Percentiles rank a stretch among this genome's conserved stretches.
These are phyloP conservation scores for Casuarina equisetifolia DNA, from an alignment of 306 rosid species.

Conservation along the genomic window DNA sequence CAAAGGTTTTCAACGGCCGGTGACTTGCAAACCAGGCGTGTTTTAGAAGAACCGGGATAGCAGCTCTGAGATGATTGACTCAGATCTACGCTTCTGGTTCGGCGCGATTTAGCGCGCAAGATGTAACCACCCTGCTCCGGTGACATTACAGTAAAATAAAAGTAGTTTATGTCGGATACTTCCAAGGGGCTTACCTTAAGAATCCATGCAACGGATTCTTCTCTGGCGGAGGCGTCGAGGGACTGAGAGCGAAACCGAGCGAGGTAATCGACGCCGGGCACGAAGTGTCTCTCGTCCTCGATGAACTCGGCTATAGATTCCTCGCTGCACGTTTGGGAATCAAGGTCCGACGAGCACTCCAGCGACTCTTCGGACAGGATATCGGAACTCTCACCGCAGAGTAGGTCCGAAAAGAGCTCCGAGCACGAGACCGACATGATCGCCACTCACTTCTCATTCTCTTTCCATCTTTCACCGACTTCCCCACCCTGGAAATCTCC, in stretches of 20 bases:
- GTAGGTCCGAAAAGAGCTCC: conserved; percentile 59
- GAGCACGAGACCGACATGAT: conserved; percentile 80
- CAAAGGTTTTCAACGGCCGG: too few species aligned
- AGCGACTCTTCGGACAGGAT: conserved; percentile 65
- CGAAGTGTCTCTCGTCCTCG: conserved; percentile 74
- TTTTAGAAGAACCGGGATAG: background rate
- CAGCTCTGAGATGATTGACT: conserved; percentile 17
- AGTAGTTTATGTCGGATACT: conserved; percentile 19
- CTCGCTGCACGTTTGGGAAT: conserved; percentile 44
- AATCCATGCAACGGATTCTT: conserved; percentile 93
- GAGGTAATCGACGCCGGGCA: conserved; percentile 73
- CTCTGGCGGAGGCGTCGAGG: conserved; percentile 70
- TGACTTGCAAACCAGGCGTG: background rate
- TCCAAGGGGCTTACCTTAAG: conserved; percentile 58
- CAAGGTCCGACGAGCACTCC: conserved; percentile 58
- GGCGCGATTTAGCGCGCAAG: conserved; percentile 21
- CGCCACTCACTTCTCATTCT: conserved; percentile 52
- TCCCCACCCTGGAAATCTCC: conserved; percentile 26
- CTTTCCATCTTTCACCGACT: conserved; percentile 39
- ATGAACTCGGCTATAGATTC: conserved; percentile 80
- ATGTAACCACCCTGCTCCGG: conserved; percentile 1
- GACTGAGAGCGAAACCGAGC: conserved; percentile 59
- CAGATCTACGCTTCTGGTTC: conserved; percentile 31
- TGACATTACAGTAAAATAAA: conserved; percentile 43
- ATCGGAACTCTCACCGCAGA: conserved; percentile 73